A percentile compares a stretch with the other conserved stretches of the same genome.
Conservation (phyloP, 306 rosid genomes). For the Rubus idaeus region DNA sequence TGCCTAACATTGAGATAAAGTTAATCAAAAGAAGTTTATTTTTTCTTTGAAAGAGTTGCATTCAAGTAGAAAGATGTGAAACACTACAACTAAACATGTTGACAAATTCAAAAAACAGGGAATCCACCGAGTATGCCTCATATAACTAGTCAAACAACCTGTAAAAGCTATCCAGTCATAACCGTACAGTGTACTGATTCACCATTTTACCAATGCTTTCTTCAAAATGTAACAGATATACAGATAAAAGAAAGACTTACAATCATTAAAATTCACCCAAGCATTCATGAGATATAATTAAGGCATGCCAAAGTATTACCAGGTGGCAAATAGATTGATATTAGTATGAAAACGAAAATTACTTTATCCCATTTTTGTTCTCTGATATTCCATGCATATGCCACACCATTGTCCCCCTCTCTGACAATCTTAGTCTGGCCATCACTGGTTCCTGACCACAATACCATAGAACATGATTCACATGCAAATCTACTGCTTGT, state of each 20-base stretch:
- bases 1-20: neutral
- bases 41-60: neutral
- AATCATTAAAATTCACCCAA: neutral
- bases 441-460: slow-evolving; percentile 76
- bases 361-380: slow-evolving; percentile 96
- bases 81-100: neutral
- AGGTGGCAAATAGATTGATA: slow-evolving; percentile 16
- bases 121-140: neutral
- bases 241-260: neutral
- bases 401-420: slow-evolving; percentile 98
- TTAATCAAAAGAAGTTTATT: neutral
- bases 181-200: neutral
- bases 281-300: neutral
- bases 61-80: neutral
- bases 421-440: slow-evolving; percentile 94
- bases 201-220: neutral
- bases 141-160: too few relatives aligned
- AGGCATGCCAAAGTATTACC: neutral
- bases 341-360: slow-evolving; percentile 28
- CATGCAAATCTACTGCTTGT: neutral
- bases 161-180: neutral
- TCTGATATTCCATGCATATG: slow-evolving; percentile 81
- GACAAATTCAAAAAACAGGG: neutral
- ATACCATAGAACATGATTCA: slow-evolving; percentile 21
- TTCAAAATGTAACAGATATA: neutral